Base-by-base conservation (phyloP, 2,329 filamentous ascomycete genomes). In the Aspergillus pseudotamarii region DNA sequence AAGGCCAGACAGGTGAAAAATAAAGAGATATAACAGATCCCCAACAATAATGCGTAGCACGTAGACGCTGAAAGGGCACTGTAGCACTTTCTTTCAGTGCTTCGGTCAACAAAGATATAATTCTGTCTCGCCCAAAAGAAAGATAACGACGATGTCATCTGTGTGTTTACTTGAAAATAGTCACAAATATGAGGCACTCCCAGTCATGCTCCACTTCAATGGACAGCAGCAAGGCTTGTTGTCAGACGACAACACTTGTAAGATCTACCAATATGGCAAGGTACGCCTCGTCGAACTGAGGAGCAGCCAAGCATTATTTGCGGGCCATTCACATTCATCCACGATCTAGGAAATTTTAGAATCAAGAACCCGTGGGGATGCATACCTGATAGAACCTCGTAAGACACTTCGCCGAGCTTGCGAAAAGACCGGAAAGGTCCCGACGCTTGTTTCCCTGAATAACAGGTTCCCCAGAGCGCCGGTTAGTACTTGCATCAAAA, bases 241-340 rank as follows among this genome's bases (percentile, higher is more conserved):
- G 48, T 48, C 28, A 16, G 26, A 16, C 16, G 45, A 51, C 21
- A 38, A 32, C 36, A 41, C 45, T 23, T 48, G 46, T 51, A 43
- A 45, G 55, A 61, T 61, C 62, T 61, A 61, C 59, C 62, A 56
- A 59, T 41, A 61, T 57, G 46, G 48, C 55, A 45, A 61, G 59
- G 55, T 50, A 61, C 26, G 23, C 16, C 38, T 57, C 50, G 32
- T 34, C n/a, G 28, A 34, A n/a, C 19, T 11, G 34, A 41, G 46
- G 54, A 53, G 46, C 12, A 51, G 23, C 46, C 12, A 36, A 43
- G 21, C 23, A 53, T 41, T 28, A 57, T 48, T 38, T 28, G 38
- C n/a, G 19, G 26, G 46, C 53, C 23, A 38, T 34, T 48, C 55
- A 50, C 32, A 38, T 48, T 45, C 38, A 50, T 46, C 48, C 43